Evolutionary conservation across 2,329 filamentous ascomycete genomes (phyloP), one percentile per base, ranked within the genome.

Genomic region (Epichloe brachyelytri): DNA sequence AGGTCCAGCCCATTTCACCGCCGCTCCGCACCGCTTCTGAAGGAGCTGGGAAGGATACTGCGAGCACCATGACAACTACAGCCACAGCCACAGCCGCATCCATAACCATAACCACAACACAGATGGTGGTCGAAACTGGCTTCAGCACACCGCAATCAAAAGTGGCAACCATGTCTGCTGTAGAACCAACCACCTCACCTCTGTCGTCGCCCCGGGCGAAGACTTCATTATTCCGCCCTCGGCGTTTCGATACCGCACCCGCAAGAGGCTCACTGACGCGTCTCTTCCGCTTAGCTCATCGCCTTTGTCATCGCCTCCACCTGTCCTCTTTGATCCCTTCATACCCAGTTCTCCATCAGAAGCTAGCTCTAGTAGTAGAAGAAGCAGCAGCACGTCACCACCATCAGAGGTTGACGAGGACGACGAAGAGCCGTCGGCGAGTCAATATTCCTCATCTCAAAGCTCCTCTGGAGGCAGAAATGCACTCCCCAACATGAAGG

Each of bases 401-500:
- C 69, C 65, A 0, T 75, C 74, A 0, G 71, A 75, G 40, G 65
- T 68, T 2, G 73, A 74, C 30, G 51, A 47, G 66, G 67, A 5
- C 66, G 70, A 15, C 66, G 44, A 50, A 67, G 67, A 5, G 66
- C 66, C 2, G 68, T 65, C 4, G 10, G 63, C 68, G 0, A 72
- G 71, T 15, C 61, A 66, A 2, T 59, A 68, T 22, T 64, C 63
- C 43, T 59, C 60, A 12, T 74, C 71, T 1, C 69, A 74, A 50
- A 56, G 62, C 15, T 68, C 69, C 54, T 61, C 50, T 54, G 65
- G 50, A 5, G 53, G 61, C 10, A 62, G 55, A 54, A 65, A 60
- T 38, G 63, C 63, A 0, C 62, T 83, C 1, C 78, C 79, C 1
- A 79, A 82, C 45, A 76, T 86, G 63, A 85, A 85, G 61, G 84